Percentiles rank a stretch among this genome's conserved stretches.
Conservation (phyloP, 116 monocot species). For the Posidonia oceanica region DNA sequence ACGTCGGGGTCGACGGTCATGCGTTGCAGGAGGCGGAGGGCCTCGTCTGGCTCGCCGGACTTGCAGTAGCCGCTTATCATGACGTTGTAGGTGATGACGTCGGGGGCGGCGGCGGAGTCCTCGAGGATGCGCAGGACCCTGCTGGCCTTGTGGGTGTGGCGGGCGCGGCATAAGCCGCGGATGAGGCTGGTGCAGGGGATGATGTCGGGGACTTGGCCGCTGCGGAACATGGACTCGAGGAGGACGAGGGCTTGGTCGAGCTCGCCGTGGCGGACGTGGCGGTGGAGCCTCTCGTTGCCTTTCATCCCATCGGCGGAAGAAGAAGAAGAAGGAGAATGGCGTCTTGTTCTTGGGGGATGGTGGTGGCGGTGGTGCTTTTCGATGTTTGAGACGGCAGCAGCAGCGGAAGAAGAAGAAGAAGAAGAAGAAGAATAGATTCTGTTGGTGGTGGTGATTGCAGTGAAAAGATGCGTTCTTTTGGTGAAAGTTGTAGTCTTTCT, state of each 20-base stretch:
- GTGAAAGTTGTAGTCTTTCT: too few relatives aligned
- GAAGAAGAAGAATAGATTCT: too few relatives aligned
- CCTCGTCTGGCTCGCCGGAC: constrained; percentile 39
- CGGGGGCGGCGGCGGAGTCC: constrained; percentile 43
- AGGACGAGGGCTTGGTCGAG: constrained; percentile 43
- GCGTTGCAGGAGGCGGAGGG: constrained; percentile 30
- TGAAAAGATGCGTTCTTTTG: too few relatives aligned
- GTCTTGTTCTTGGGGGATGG: too few relatives aligned
- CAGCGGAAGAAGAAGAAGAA: too few relatives aligned
- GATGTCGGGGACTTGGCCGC: constrained; percentile 28
- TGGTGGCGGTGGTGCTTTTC: too few relatives aligned
- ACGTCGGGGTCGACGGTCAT: constrained; percentile 50
- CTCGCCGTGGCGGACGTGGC: constrained; percentile 51
- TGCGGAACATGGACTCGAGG: constrained; percentile 23
- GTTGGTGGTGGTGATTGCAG: too few relatives aligned
- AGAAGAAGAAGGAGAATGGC: not conserved
- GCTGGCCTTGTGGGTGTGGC: constrained; percentile 24
- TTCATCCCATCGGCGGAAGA: not conserved
- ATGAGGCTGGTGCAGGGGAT: constrained; percentile 83
- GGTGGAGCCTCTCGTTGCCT: constrained; percentile 28
- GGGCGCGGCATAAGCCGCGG: constrained; percentile 49
- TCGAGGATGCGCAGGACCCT: constrained; percentile 47
- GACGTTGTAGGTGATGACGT: constrained; percentile 79
- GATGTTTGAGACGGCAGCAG: too few relatives aligned
- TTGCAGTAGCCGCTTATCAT: constrained; percentile 75